Evolutionary conservation across 305 asterid genomes (phyloP).

Genomic region (Fraxinus ornus): DNA sequence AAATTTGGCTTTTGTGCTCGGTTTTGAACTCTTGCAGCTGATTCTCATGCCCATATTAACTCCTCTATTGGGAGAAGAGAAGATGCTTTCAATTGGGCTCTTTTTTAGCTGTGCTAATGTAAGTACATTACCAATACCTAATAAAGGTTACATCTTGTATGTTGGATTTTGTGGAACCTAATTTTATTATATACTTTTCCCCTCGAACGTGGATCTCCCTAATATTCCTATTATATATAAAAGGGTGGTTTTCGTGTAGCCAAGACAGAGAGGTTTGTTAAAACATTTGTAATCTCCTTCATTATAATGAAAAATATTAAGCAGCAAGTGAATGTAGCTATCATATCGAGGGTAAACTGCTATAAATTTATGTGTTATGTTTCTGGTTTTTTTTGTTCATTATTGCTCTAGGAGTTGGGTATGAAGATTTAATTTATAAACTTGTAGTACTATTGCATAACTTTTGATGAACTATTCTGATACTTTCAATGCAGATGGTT

Average conservation of each 20-base stretch:
- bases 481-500: slow-evolving; percentile 55
- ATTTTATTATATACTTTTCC: neutral
- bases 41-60: slow-evolving; percentile 73
- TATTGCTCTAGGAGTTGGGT: neutral
- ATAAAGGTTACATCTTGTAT: neutral
- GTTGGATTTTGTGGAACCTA: neutral
- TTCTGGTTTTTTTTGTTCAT: neutral
- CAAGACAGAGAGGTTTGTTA: neutral
- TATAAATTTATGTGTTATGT: neutral
- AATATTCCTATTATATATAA: neutral
- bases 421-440: neutral
- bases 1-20: neutral
- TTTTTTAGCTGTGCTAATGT: slow-evolving; percentile 60
- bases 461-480: neutral
- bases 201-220: neutral
- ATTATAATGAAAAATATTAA: neutral
- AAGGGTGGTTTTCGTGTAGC: neutral
- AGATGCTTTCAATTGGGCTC: slow-evolving; percentile 68
- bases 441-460: neutral
- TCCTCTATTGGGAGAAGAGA: slow-evolving; percentile 78
- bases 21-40: slow-evolving; percentile 47
- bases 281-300: neutral
- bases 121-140: slow-evolving; percentile 13
- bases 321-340: neutral
- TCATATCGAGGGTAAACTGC: neutral